A percentile compares a stretch with the other conserved stretches of the same genome.
phyloP scores from a whole-genome alignment of 768 basidiomycete species.

The Mrakia hoshinonis region DNA sequence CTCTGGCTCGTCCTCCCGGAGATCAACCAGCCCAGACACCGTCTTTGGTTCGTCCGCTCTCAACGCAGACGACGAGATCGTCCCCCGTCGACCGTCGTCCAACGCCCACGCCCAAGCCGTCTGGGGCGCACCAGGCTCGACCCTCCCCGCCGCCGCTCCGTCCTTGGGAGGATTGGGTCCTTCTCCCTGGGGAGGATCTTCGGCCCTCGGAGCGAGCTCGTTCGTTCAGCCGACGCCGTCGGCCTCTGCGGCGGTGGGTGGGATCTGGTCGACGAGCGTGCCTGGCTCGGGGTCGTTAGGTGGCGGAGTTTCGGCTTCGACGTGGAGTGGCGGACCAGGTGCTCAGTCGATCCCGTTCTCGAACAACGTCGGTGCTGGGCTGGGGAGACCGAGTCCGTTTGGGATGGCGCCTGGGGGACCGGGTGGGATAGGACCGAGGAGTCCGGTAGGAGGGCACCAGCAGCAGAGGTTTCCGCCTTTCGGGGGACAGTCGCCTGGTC shows the following conservation, averaged over 20 bases:
- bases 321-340: background rate
- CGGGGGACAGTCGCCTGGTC: background rate
- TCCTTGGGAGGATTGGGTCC: too few relatives aligned
- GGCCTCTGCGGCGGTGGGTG: background rate
- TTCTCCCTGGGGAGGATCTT: constrained; percentile 14
- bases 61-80: constrained; percentile 29
- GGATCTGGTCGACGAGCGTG: constrained; percentile 12
- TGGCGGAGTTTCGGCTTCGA: background rate
- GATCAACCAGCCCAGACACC: constrained; percentile 14
- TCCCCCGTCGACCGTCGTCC: constrained; percentile 28
- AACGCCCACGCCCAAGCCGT: constrained; percentile 20
- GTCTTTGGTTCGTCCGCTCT: constrained; percentile 29
- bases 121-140: constrained; percentile 24
- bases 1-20: constrained; percentile 8
- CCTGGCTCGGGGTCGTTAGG: background rate
- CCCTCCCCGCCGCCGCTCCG: background rate
- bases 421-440: background rate
- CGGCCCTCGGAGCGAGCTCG: constrained; percentile 9
- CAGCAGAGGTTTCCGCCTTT: constrained; percentile 8
- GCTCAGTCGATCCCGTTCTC: background rate
- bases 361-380: background rate
- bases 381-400: background rate
- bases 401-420: constrained; percentile 3
- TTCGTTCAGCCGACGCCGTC: background rate
- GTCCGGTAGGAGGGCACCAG: constrained; percentile 4